A percentile compares a stretch with the other conserved stretches of the same genome.
These are phyloP conservation scores for Nothophoma quercina DNA, from an alignment of 2,329 filamentous ascomycete species.

Conservation along the genomic window DNA sequence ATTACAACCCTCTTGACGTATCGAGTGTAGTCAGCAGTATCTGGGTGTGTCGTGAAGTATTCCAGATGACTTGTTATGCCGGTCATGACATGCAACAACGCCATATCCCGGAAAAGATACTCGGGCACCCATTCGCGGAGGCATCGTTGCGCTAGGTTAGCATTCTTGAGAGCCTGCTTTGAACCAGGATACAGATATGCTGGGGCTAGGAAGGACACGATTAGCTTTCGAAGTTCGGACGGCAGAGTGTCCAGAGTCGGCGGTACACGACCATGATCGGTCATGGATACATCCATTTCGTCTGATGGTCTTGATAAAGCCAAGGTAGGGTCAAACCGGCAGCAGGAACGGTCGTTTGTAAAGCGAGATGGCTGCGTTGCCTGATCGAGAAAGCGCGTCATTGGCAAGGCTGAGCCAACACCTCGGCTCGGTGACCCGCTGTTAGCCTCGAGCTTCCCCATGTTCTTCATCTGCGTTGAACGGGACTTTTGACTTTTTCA, in stretches of 20 bases:
- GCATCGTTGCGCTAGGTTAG: slow-evolving; percentile 25
- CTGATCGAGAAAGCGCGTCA: background rate
- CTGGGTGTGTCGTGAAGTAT: slow-evolving; percentile 9
- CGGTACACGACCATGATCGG: background rate
- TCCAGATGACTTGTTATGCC: slow-evolving; percentile 21
- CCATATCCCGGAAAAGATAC: slow-evolving; percentile 28
- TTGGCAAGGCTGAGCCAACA: background rate
- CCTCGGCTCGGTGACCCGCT: slow-evolving; percentile 18
- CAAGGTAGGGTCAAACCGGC: too few species aligned
- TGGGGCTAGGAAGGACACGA: slow-evolving; percentile 22
- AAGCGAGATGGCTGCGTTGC: too few species aligned
- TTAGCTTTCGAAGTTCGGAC: slow-evolving; percentile 23
- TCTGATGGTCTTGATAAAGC: background rate
- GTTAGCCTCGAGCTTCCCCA: slow-evolving; percentile 25
- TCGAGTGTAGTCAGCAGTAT: background rate
- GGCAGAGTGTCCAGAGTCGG: slow-evolving; percentile 21
- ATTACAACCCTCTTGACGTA: background rate
- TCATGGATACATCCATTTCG: background rate
- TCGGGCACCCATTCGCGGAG: slow-evolving; percentile 26
- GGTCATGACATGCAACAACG: slow-evolving; percentile 18
- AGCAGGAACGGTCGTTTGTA: too few species aligned
- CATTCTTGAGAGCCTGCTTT: slow-evolving; percentile 25
- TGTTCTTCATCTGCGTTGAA: background rate
- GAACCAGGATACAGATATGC: slow-evolving; percentile 10
- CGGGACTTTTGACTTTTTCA: background rate